Base-by-base conservation (phyloP, 345 rosid species). In the Lenwebbia sp. region DNA sequence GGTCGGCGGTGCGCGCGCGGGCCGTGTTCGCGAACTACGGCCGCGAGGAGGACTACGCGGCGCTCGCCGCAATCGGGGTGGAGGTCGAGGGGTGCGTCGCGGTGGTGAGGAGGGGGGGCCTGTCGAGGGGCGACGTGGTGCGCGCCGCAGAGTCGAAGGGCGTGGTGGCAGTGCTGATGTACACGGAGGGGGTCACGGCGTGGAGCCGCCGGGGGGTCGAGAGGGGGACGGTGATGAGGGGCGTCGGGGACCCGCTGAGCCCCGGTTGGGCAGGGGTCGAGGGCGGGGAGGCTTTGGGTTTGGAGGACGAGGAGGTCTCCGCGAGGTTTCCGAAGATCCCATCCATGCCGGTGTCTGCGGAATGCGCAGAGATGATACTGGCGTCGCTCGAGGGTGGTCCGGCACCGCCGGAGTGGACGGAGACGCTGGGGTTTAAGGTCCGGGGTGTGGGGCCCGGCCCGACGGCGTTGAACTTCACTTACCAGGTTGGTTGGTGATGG, bases 141-240 rank as follows among this genome's bases (percentile, higher is more conserved):
- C 90, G 89, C 55, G 82, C 90, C 55, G 99, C 99, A 0, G 95
- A 94, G 89, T 22, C 83, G 55, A 91, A 90, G 86, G 99, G 98
- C 82, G 99, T 98, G 84, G 58, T 92, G 22, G 99, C 93, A 1
- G 98, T 96, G 88, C 90, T 97, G 65, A 89, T 95, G 89, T 97
- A 93, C 92, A 70, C 95, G 28, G 94, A 98, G 75, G 95, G 92
- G 40, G 92, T 83, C 13, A 90, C 92, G 22, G 95, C 94, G 86
- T 89, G 89, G 78, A 22, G 25, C 76, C 78, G 82, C 89, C 65
- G 97, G 98, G 0, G 95, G 94, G 89, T 25, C 83, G 58, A 91
- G 90, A 94, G 99, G 89, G 99, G 99, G 65, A 97, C 99, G 13
- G 98, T 96, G 49, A 95, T 96, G 96, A 93, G 92, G 86, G 99